Evolutionary conservation across 2,329 filamentous ascomycete genomes (phyloP), one percentile per base, ranked within the genome.

Genomic region (Ascochyta rabiei): DNA sequence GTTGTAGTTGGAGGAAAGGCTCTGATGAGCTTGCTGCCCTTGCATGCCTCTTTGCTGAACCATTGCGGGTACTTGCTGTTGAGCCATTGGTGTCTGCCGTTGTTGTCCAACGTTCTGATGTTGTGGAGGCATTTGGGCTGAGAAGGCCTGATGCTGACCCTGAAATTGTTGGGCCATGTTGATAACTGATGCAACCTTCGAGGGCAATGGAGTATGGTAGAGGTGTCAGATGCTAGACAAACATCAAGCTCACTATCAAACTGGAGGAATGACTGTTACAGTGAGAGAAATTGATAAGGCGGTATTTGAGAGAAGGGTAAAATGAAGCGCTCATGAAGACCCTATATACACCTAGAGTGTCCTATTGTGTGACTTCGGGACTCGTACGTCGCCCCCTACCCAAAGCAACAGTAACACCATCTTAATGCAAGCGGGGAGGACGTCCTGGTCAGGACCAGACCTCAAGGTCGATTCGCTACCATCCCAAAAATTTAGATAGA

Each of bases 41-140:
- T 49, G 56, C n/a, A 41, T 26, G 34, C 24, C 53, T 30, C 57
- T 65, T 30, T 60, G 54, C 19, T 62, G 58, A 7, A 43, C 37
- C 21, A 42, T 41, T 45, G 35, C 31, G 28, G 53, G 43, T n/a
- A 44, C 2, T 9, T 48, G 55, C 15, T 58, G 53, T 49, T 60
- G 61, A 23, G 28, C 52, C 28, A 45, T 59, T 7, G 57, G 45
- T 12, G 10, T 42, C 34, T 62, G 67, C 18, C 61, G 59, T 42
- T 62, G 57, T 37, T 66, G 68, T n/a, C 57, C 52, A 38, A 51
- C 34, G 39, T 63, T 63, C 48, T 65, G 64, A 38, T 60, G 57
- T 23, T 58, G 57, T 13, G 50, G 55, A 28, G 55, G 54, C 33
- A 54, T 18, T 13, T 55, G 56, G 19, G 31, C 35, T n/a, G 8